Evolutionary conservation across 108 stramenopile genomes (phyloP).

Genomic region (Aurantiochytrium sp.): DNA sequence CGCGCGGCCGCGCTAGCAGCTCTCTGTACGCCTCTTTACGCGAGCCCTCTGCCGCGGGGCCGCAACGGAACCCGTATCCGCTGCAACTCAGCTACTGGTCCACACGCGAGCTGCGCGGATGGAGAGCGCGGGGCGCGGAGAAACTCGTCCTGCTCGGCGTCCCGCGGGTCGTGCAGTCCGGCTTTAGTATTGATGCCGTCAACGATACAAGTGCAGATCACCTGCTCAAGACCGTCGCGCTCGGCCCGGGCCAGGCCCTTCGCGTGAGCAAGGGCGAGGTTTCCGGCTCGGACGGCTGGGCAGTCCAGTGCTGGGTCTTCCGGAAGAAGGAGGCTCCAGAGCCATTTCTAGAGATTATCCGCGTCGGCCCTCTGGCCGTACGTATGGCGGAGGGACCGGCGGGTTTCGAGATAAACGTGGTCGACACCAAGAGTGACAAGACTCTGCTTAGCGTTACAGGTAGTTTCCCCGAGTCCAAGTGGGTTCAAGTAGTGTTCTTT

Average conservation of each 20-base stretch:
- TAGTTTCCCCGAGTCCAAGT: not conserved
- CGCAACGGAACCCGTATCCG: not conserved
- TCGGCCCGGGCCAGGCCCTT: not conserved
- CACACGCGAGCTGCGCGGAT: not conserved
- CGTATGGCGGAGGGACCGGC: not conserved
- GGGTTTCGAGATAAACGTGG: not conserved
- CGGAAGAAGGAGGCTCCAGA: not conserved
- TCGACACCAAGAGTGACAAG: not conserved
- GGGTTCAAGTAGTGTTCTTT: not conserved
- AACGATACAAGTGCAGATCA: not conserved
- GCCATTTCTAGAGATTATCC: not conserved
- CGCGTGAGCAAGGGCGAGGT: not conserved
- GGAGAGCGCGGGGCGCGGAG: not conserved
- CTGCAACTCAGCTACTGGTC: not conserved
- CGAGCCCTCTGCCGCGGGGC: not conserved
- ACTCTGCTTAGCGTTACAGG: not conserved
- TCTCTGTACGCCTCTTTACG: not conserved
- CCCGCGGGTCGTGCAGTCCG: not conserved
- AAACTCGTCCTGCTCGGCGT: not conserved
- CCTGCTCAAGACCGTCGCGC: not conserved
- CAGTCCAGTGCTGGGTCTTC: not conserved
- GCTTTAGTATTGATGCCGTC: not conserved
- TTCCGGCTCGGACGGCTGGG: not conserved
- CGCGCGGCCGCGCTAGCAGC: not conserved
- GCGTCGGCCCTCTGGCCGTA: not conserved